phyloP scores from a whole-genome alignment of 805 yeast genomes.

The Pichia cabralensis region DNA sequence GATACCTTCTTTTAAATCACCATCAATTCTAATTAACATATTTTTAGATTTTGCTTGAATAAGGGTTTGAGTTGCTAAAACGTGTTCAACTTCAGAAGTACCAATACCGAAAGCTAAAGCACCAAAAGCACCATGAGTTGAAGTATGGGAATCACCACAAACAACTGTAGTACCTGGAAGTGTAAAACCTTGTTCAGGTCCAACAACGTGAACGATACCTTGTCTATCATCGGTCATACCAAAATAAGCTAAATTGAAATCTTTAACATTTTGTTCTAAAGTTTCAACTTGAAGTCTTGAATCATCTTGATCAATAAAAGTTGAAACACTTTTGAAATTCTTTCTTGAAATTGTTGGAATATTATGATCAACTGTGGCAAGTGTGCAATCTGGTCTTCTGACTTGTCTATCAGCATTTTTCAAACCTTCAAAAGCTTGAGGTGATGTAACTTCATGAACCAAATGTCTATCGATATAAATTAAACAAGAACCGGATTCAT shows the following conservation, averaged over 20 bases:
- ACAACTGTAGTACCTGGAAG: slow-evolving; percentile 98
- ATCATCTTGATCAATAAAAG: slow-evolving; percentile 84
- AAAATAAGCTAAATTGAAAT: slow-evolving; percentile 81
- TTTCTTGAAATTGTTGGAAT: slow-evolving; percentile 91
- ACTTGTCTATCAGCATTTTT: slow-evolving; percentile 79
- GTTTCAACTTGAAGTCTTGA: slow-evolving; percentile 89
- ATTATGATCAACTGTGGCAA: slow-evolving; percentile 94
- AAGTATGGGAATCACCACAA: slow-evolving; percentile 98
- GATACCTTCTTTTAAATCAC: slow-evolving; percentile 77
- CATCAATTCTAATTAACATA: slow-evolving; percentile 83
- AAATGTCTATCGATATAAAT: slow-evolving; percentile 93
- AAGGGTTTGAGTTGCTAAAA: slow-evolving; percentile 91
- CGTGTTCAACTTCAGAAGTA: slow-evolving; percentile 98
- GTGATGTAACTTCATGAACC: slow-evolving; percentile 97
- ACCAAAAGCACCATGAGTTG: slow-evolving; percentile 99
- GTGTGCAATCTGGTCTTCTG: slow-evolving; percentile 86
- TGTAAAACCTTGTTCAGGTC: slow-evolving; percentile 98
- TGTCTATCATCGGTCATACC: slow-evolving; percentile 94
- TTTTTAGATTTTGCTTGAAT: slow-evolving; percentile 93
- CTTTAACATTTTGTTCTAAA: slow-evolving; percentile 84
- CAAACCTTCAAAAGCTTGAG: slow-evolving; percentile 97
- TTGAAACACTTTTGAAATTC: slow-evolving; percentile 57
- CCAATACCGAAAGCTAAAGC: slow-evolving; percentile 97
- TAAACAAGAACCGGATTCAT: slow-evolving; percentile 77
- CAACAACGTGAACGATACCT: slow-evolving; percentile 97